These are phyloP conservation scores for Centrapalus pauciflorus DNA, from an alignment of 129 eudicot genomes.

Conservation along the genomic window DNA sequence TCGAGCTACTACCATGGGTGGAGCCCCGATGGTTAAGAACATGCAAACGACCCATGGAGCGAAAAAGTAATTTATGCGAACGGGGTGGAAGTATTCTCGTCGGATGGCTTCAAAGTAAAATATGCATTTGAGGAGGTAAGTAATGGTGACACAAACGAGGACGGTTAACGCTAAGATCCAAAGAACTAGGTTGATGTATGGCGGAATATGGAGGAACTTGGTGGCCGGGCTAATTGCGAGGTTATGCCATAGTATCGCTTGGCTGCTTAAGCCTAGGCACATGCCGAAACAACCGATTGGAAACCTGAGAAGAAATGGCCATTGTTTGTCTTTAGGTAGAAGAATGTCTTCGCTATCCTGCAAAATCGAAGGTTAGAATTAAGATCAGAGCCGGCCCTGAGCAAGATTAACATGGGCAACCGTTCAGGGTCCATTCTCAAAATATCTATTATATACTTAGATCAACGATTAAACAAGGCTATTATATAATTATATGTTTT, in stretches of 20 bases:
- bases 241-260: constrained; percentile 74
- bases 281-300: constrained; percentile 92
- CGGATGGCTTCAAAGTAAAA: constrained; percentile 86
- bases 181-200: constrained; percentile 63
- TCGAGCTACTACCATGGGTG: constrained; percentile 45
- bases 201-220: constrained; percentile 62
- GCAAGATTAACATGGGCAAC: too few species aligned
- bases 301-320: constrained; percentile 94
- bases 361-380: constrained; percentile 9
- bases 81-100: constrained; percentile 89
- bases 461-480: too few species aligned
- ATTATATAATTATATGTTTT: background rate
- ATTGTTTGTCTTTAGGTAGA: constrained; percentile 73
- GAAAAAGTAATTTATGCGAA: constrained; percentile 87
- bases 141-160: constrained; percentile 52
- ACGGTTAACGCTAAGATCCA: constrained; percentile 65
- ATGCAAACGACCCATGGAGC: constrained; percentile 95
- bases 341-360: constrained; percentile 92
- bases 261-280: constrained; percentile 92
- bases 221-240: constrained; percentile 69
- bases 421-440: too few species aligned
- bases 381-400: too few species aligned
- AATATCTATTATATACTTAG: too few species aligned
- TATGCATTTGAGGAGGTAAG: constrained; percentile 62
- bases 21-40: constrained; percentile 82